phyloP scores from a whole-genome alignment of 2,329 filamentous ascomycete species.

The Chaetomiaceae sp. region DNA sequence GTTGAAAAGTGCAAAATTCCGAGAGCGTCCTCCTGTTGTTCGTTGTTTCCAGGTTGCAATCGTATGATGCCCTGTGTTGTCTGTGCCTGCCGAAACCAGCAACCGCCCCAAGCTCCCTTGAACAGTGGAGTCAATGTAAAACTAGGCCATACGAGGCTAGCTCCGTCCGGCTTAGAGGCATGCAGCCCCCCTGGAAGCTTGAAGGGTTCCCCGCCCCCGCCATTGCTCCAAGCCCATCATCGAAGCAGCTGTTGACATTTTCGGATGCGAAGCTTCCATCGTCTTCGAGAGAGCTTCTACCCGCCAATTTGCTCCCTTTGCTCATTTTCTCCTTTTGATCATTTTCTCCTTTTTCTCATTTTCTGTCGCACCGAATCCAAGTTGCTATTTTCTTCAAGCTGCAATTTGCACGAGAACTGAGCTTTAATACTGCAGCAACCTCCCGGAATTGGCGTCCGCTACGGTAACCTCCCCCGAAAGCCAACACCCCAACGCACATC shows the following conservation, averaged over 20 bases:
- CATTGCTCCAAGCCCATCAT: constrained; percentile 5
- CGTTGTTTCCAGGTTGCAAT: background rate
- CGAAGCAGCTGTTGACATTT: background rate
- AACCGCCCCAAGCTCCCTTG: background rate
- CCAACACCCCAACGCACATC: background rate
- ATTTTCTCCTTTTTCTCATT: background rate
- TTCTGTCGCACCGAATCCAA: too few species aligned
- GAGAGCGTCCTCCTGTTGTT: too few species aligned
- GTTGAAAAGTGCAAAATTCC: too few species aligned
- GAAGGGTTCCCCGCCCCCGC: constrained; percentile 23
- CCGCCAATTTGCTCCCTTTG: background rate
- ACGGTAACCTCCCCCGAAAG: too few species aligned
- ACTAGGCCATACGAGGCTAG: constrained; percentile 9
- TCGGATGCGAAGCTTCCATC: constrained; percentile 22
- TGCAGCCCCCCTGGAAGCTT: background rate
- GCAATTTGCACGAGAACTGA: too few species aligned
- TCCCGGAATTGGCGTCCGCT: too few species aligned
- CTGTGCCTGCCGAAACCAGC: too few species aligned
- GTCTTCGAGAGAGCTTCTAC: constrained; percentile 25
- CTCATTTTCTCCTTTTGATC: too few species aligned
- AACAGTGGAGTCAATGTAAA: too few species aligned
- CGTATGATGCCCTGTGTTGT: background rate
- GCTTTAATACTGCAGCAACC: too few species aligned
- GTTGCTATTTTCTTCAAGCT: too few species aligned
- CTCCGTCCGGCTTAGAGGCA: background rate